These are phyloP conservation scores for Globisporangium viniferum DNA, from an alignment of 352 stramenopile species.

Conservation along the genomic window DNA sequence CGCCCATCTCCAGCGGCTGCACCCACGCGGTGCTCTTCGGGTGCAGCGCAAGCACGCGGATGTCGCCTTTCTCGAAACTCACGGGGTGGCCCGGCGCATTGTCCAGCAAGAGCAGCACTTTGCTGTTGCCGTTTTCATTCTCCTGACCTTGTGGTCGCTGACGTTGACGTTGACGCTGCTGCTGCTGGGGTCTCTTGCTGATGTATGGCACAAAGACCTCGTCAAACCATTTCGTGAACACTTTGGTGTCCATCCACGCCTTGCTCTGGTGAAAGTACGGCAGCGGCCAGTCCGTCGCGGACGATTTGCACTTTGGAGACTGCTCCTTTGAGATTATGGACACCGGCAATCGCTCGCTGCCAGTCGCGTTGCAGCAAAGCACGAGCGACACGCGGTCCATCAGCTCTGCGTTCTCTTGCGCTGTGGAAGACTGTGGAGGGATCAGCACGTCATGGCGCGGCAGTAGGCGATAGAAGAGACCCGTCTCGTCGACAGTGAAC, in stretches of 20 bases:
- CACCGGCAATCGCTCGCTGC: slow-evolving; percentile 9
- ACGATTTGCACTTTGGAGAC: background rate
- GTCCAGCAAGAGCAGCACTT: slow-evolving; percentile 18
- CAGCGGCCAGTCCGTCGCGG: slow-evolving; percentile 8
- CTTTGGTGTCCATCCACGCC: slow-evolving; percentile 15
- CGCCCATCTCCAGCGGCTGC: slow-evolving; percentile 22
- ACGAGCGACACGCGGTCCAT: slow-evolving; percentile 16
- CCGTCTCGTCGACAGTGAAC: slow-evolving; percentile 19
- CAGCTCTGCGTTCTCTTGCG: background rate
- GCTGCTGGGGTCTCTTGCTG: background rate
- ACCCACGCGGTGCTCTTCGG: slow-evolving; percentile 11
- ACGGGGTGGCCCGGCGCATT: slow-evolving; percentile 17
- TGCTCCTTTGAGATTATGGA: slow-evolving; percentile 12
- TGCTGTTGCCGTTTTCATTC: background rate
- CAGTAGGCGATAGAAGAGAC: slow-evolving; percentile 15
- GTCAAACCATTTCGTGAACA: slow-evolving; percentile 19
- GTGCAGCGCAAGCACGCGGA: slow-evolving; percentile 14
- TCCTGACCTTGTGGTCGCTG: no score
- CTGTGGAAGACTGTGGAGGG: background rate
- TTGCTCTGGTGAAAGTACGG: slow-evolving; percentile 15
- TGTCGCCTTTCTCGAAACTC: slow-evolving; percentile 11
- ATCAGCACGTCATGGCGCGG: slow-evolving; percentile 1
- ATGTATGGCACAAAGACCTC: slow-evolving; percentile 12
- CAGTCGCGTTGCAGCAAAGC: slow-evolving; percentile 19
- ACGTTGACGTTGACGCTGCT: background rate